These are phyloP conservation scores for Lactarius sanguifluus DNA, from an alignment of 768 basidiomycete species.

Conservation along the genomic window DNA sequence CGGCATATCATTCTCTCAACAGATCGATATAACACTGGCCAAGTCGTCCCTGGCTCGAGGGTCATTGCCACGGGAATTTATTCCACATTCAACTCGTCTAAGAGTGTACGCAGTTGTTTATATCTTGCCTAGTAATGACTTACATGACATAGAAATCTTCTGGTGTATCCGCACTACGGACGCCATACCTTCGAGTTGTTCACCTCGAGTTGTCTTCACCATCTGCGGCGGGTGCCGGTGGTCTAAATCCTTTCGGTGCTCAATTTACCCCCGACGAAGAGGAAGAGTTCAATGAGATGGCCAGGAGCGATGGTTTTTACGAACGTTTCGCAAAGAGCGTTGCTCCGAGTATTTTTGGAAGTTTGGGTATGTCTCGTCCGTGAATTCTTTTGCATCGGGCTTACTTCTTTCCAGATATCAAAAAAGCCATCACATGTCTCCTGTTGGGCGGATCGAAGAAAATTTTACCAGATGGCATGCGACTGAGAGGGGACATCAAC, in stretches of 20 bases:
- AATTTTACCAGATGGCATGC: constrained; percentile 94
- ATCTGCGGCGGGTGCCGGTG: constrained; percentile 62
- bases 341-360: constrained; percentile 96
- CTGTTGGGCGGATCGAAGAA: constrained; percentile 98
- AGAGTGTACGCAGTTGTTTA: constrained; percentile 56
- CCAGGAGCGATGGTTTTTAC: constrained; percentile 84
- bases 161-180: constrained; percentile 86
- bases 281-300: constrained; percentile 92
- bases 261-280: constrained; percentile 95
- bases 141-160: constrained; percentile 58
- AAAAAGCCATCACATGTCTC: constrained; percentile 96
- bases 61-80: constrained; percentile 96
- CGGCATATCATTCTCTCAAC: constrained; percentile 91
- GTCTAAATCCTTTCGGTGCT: constrained; percentile 80
- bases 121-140: background rate
- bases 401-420: constrained; percentile 70
- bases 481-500: constrained; percentile 96
- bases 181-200: constrained; percentile 90
- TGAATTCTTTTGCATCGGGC: background rate
- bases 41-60: constrained; percentile 94
- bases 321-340: constrained; percentile 93
- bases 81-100: constrained; percentile 89
- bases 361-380: constrained; percentile 58
- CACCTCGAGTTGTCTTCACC: constrained; percentile 90
- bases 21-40: constrained; percentile 88